Percentiles rank a stretch among this genome's conserved stretches.
phyloP scores from a whole-genome alignment of 2,329 filamentous ascomycete species.

The Daldinia sp. region DNA sequence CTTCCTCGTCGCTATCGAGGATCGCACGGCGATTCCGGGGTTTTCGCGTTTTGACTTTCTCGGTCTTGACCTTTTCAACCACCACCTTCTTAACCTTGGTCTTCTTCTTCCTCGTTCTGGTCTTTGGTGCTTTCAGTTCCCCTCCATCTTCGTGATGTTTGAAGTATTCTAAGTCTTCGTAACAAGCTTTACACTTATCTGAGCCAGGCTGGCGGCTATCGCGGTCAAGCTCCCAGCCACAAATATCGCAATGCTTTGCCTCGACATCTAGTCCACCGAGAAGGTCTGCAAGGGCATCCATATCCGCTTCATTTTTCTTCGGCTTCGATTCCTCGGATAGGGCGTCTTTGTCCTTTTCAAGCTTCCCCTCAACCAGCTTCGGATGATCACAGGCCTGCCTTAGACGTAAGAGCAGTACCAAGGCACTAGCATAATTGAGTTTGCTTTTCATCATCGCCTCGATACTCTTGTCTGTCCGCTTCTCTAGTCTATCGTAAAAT shows the following conservation, averaged over 20 bases:
- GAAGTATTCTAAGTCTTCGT: constrained; percentile 74
- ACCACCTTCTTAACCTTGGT: constrained; percentile 47
- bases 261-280: constrained; percentile 84
- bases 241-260: constrained; percentile 83
- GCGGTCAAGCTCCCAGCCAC: constrained; percentile 71
- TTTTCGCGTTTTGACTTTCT: constrained; percentile 42
- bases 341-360: constrained; percentile 88
- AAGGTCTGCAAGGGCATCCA: constrained; percentile 86
- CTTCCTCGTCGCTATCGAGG: constrained; percentile 64
- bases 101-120: constrained; percentile 48
- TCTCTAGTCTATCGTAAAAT: constrained; percentile 86
- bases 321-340: constrained; percentile 69
- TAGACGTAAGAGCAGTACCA: constrained; percentile 88
- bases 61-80: constrained; percentile 47
- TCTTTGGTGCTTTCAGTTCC: constrained; percentile 51
- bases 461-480: constrained; percentile 84
- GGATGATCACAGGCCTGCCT: constrained; percentile 96
- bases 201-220: constrained; percentile 53
- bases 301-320: constrained; percentile 65
- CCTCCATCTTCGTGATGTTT: constrained; percentile 55
- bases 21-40: constrained; percentile 53
- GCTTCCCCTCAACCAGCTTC: constrained; percentile 82
- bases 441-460: constrained; percentile 87
- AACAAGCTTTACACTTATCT: constrained; percentile 76
- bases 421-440: constrained; percentile 90